A percentile compares a stretch with the other conserved stretches of the same genome.
These are phyloP conservation scores for Oenanthe javanica DNA, from an alignment of 140 eudicot species.

Conservation along the genomic window DNA sequence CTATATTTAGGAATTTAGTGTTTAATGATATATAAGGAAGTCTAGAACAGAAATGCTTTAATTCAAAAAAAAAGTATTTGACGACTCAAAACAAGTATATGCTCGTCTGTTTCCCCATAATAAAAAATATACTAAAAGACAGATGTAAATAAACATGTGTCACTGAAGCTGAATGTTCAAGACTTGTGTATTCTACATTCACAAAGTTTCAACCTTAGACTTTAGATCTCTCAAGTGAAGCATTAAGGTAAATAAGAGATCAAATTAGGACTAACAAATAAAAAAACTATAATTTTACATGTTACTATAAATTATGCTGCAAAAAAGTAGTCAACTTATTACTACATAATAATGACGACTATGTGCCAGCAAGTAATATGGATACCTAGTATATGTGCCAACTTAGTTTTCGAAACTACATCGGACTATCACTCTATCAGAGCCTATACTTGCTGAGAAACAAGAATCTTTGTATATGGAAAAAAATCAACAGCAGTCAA, in stretches of 20 bases:
- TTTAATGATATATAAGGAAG: no score
- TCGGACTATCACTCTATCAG: no score
- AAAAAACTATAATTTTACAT: background rate
- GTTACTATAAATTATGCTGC: background rate
- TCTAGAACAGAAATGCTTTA: background rate
- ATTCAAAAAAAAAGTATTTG: background rate
- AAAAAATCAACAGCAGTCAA: background rate
- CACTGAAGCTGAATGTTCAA: background rate
- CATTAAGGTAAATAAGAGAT: background rate
- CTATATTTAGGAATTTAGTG: no score
- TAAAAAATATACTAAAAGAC: background rate
- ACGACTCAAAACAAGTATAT: background rate
- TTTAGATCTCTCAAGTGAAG: background rate
- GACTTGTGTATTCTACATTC: background rate
- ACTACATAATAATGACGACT: background rate
- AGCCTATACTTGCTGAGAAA: background rate
- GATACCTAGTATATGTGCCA: background rate
- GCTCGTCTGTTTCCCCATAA: no score
- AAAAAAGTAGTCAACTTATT: background rate
- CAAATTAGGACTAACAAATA: background rate
- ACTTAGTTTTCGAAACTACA: background rate
- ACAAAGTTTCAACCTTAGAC: background rate
- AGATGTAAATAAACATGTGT: background rate
- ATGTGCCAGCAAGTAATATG: background rate
- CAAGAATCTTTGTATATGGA: background rate